Conservation (phyloP, 345 rosid genomes). For the Bruguiera parviflora region DNA sequence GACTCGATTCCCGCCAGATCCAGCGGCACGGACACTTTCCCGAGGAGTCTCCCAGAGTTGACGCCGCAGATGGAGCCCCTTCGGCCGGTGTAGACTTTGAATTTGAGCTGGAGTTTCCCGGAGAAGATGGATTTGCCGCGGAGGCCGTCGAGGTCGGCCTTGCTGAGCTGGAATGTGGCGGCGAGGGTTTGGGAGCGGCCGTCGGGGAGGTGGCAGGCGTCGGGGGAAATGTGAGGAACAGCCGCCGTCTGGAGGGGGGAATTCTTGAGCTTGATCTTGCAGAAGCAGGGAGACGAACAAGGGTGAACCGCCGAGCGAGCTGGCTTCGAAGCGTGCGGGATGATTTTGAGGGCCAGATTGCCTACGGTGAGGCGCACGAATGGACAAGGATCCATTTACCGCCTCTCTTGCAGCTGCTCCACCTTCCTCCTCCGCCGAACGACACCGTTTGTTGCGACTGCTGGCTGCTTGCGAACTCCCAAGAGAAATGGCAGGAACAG, state of each 20-base stretch:
- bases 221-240: conserved; percentile 60
- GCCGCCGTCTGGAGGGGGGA: conserved; percentile 59
- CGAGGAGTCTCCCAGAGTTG: conserved; percentile 63
- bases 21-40: conserved; percentile 70
- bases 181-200: conserved; percentile 34
- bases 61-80: conserved; percentile 70
- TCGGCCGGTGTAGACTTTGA: conserved; percentile 68
- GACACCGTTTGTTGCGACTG: too few species aligned
- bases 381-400: conserved; percentile 89
- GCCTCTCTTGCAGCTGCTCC: background rate
- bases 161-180: conserved; percentile 77
- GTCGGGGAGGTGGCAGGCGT: conserved; percentile 36
- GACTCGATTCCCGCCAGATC: conserved; percentile 60
- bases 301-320: conserved; percentile 77
- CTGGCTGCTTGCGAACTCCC: too few species aligned
- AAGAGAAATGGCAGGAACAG: too few species aligned
- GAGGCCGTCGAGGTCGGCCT: conserved; percentile 53
- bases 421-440: too few species aligned
- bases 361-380: conserved; percentile 74
- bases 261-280: conserved; percentile 66
- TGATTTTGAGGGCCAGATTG: conserved; percentile 60
- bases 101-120: conserved; percentile 46
- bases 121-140: conserved; percentile 61
- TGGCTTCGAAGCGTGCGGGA: conserved; percentile 65
- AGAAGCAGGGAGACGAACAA: conserved; percentile 74